Evolutionary conservation across 805 yeast genomes (phyloP).

Genomic region (Starmerella roubikii): DNA sequence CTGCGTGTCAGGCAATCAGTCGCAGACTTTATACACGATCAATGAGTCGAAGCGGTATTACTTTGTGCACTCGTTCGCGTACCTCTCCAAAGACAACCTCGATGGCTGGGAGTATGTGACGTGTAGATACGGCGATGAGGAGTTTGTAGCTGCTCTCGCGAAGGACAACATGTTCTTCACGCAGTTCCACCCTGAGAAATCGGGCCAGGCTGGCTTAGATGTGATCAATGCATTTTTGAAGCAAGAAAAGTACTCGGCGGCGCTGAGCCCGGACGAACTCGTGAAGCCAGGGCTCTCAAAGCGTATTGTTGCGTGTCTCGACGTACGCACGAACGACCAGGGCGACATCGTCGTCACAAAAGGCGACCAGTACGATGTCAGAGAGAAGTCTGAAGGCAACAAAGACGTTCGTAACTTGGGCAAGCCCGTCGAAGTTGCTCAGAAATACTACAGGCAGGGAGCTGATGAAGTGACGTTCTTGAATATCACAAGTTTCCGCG

Average conservation of each 20-base stretch:
- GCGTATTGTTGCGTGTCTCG: conserved; percentile 90
- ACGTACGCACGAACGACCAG: conserved; percentile 85
- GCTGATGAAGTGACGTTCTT: conserved; percentile 95
- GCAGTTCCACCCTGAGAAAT: conserved; percentile 98
- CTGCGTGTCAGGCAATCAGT: conserved; percentile 14
- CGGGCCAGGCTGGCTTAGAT: conserved; percentile 78
- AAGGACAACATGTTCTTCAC: conserved; percentile 81
- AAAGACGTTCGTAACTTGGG: conserved; percentile 72
- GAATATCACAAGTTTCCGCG: conserved; percentile 89
- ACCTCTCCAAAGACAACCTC: conserved; percentile 14
- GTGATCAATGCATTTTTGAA: conserved; percentile 61
- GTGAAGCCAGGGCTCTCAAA: conserved; percentile 51
- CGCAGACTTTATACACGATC: conserved; percentile 40
- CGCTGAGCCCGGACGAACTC: not conserved
- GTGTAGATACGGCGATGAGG: conserved; percentile 63
- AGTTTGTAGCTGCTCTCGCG: conserved; percentile 67
- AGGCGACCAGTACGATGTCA: conserved; percentile 96
- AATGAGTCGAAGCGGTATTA: conserved; percentile 62
- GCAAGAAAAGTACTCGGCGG: conserved; percentile 27
- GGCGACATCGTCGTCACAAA: conserved; percentile 97
- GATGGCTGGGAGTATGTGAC: conserved; percentile 57
- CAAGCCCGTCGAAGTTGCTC: conserved; percentile 90
- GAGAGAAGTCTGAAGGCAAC: conserved; percentile 50
- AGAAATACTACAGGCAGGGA: conserved; percentile 80
- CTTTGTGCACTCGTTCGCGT: conserved; percentile 75